phyloP scores from a whole-genome alignment of 306 rosid species.

The Vachellia pachyceras region DNA sequence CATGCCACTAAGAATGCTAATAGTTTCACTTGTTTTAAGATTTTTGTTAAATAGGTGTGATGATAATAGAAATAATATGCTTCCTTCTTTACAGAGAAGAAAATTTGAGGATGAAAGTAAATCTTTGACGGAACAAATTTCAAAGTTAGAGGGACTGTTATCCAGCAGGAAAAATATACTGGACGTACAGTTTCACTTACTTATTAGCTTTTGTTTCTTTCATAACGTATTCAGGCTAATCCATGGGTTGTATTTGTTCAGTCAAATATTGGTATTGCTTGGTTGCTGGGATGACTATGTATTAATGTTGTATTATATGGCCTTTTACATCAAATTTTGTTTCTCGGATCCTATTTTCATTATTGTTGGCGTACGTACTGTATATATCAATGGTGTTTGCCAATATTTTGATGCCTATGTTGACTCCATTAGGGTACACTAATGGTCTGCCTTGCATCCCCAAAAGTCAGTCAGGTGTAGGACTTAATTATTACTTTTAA shows the following conservation, averaged over 20 bases:
- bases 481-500: neutral
- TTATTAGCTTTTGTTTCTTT: constrained; percentile 13
- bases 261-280: neutral
- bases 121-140: constrained; percentile 71
- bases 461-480: neutral
- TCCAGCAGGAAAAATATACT: constrained; percentile 78
- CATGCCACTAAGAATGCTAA: constrained; percentile 26
- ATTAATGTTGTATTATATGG: constrained; percentile 8
- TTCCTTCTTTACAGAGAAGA: constrained; percentile 67
- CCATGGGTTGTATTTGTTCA: constrained; percentile 11
- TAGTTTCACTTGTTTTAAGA: constrained; percentile 23
- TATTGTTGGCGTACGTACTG: neutral
- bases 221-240: neutral
- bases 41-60: constrained; percentile 8
- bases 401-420: neutral
- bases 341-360: neutral
- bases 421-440: neutral
- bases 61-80: constrained; percentile 14
- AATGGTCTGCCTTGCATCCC: neutral
- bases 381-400: neutral
- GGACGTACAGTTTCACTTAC: constrained; percentile 58
- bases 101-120: constrained; percentile 76
- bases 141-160: constrained; percentile 82
- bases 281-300: constrained; percentile 11
- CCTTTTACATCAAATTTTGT: neutral